phyloP scores from a whole-genome alignment of 1,284 basidiomycete species.

The Ustilago nuda region DNA sequence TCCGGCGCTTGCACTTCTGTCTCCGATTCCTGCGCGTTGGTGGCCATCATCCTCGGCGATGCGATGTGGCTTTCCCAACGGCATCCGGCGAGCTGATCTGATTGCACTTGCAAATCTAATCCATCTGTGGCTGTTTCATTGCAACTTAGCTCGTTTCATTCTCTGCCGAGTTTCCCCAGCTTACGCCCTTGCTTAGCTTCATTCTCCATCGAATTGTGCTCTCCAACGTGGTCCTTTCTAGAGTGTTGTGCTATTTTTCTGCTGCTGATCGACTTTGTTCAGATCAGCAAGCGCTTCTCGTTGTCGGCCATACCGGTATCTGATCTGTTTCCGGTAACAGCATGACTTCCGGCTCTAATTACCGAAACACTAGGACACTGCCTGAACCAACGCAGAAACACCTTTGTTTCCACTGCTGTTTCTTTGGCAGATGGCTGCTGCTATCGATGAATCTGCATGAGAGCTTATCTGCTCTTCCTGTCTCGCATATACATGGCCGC shows the following conservation, averaged over 20 bases:
- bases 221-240: neutral
- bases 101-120: neutral
- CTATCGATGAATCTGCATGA: constrained; percentile 5
- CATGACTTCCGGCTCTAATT: neutral
- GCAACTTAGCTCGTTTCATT: neutral
- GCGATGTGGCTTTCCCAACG: constrained; percentile 1
- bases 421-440: neutral
- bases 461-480: neutral
- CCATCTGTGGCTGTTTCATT: neutral
- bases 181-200: neutral
- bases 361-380: neutral
- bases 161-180: neutral
- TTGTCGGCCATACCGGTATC: neutral
- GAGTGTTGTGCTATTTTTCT: neutral
- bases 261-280: neutral
- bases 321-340: neutral
- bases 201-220: neutral
- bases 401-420: neutral
- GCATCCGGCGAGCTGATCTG: neutral
- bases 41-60: neutral
- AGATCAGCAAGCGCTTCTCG: too few species aligned
- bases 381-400: neutral
- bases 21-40: constrained; percentile 5
- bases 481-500: neutral
- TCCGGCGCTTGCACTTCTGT: constrained; percentile 4